Base-by-base conservation (phyloP, 192 early-diverging fungal species). In the Funneliformis geosporum region DNA sequence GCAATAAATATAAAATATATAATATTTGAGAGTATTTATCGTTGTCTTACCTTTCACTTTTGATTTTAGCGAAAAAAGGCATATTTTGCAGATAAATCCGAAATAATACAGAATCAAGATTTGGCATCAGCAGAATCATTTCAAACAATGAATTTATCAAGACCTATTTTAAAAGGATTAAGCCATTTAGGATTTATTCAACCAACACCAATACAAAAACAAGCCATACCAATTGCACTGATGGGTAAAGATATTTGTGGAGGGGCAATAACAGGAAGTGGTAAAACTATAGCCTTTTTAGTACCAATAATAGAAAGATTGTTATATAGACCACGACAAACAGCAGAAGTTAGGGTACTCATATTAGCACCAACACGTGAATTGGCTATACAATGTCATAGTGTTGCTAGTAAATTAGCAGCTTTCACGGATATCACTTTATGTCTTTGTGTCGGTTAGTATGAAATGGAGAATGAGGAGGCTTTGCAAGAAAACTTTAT, bases 181-280 rank as follows among this genome's bases (percentile, higher is more conserved):
- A 87, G 95, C 6, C 88, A 91, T 67, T 89, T 99, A 65, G 95
- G 95, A 21, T 99, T 96, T 82, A 83, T 91, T 42, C 93, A 97
- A 83, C 97, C 98, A 0, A 99, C 98, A 21, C 89, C 92, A 23
- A 99, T 99, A 85, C 98, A 99, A 88, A 87, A 90, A 28, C 88
- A 89, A 42, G 91, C 97, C 8, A 99, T 99, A 81, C 98, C 98
- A 4, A 81, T 99, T 25, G 96, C 95, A 8, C 86, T 99, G 42
- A 92, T 97, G 78, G 98, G 97, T 75, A 94, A 93, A 79, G 98
- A 99, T 82, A 96, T 99, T 73, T 99, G 97, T 84, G 98, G 96
- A 84, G 94, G 96, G 71, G 98, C 98, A 14, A 93, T 96, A 40
- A 99, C 98, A 2, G 98, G 98, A 64, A 99, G 97, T 55, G 98